Base-by-base conservation (phyloP, 2,329 filamentous ascomycete genomes). In the Phaeosphaeria sp. region DNA sequence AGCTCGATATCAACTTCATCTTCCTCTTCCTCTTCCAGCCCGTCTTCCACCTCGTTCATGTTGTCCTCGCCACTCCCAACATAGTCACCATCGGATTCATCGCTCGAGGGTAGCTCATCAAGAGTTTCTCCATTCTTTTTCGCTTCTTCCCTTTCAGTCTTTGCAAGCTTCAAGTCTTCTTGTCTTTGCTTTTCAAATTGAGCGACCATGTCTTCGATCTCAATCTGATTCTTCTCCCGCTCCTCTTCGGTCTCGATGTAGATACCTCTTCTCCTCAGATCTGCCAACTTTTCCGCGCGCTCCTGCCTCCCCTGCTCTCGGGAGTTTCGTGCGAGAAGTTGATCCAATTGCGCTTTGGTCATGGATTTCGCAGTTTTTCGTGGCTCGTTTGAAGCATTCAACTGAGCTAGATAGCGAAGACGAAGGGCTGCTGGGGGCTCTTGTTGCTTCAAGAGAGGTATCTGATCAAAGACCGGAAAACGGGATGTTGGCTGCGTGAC, bases 231-330 rank as follows among this genome's bases (percentile, higher is more conserved):
- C 33, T 87, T 86, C 71, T 93, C 90, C 20, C 91, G 87, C 75
- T 99, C 93, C 76, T 97, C 94, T 1, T 89, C 87, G 0, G 91
- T 97, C 74, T 93, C 90, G 18, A 98, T 83, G 22, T 90, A 81
- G 23, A 97, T 84, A 7, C 95, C 95, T 76, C 90, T 92, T 11
- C 90, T 89, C 69, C 86, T 88, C 42, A 99, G 84, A 65, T 89
- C 84, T 55, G 92, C 87, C 20, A 98, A 84, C 54, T 89, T 89
- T 65, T 91, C 89, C 58, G 91, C 87, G 52, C 92, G 88, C 74
- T 95, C 92, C 43, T 85, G 78, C 59, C 87, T 87, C 46, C 93
- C 93, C 77, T 99, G 95, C 59, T 90, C 84, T 46, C 91, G 87
- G 6, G 92, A 93, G 59, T 89, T 88, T 63, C 87, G 85, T 39